These are phyloP conservation scores for Poa pratensis DNA, from an alignment of 176 grass and related monocot genomes.

Conservation along the genomic window DNA sequence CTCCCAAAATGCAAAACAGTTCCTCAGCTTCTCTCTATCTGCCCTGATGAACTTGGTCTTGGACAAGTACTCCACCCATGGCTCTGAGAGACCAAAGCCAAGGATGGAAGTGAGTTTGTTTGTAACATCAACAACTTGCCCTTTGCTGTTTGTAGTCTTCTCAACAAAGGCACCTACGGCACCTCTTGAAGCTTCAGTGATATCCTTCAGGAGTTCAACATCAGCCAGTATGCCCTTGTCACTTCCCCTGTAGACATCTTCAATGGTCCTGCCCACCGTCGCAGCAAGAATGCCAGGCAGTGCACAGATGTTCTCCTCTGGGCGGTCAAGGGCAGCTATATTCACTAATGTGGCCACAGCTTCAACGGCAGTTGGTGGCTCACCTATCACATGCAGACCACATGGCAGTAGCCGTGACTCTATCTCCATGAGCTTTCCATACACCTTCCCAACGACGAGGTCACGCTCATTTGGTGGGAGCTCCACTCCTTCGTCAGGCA, in stretches of 20 bases:
- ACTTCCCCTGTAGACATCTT: conserved; percentile 90
- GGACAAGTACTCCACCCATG: conserved; percentile 92
- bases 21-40: conserved; percentile 89
- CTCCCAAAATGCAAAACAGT: conserved; percentile 74
- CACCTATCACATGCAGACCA: conserved; percentile 96
- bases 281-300: conserved; percentile 81
- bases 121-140: conserved; percentile 86
- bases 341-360: conserved; percentile 97
- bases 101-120: conserved; percentile 75
- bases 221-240: conserved; percentile 90
- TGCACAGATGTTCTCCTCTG: conserved; percentile 75
- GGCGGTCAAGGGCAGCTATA: conserved; percentile 90
- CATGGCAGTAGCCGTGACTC: conserved; percentile 91
- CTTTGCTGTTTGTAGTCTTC: conserved; percentile 81
- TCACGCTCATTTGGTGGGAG: conserved; percentile 71
- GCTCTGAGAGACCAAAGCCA: conserved; percentile 76
- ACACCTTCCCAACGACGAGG: conserved; percentile 89
- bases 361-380: conserved; percentile 89
- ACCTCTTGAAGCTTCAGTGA: conserved; percentile 89
- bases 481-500: conserved; percentile 91
- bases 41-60: conserved; percentile 83
- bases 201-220: conserved; percentile 92
- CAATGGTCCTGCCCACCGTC: conserved; percentile 82
- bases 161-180: conserved; percentile 76
- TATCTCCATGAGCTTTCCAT: conserved; percentile 98